phyloP scores from a whole-genome alignment of 331 rosid species.

The Malus hybrid region DNA sequence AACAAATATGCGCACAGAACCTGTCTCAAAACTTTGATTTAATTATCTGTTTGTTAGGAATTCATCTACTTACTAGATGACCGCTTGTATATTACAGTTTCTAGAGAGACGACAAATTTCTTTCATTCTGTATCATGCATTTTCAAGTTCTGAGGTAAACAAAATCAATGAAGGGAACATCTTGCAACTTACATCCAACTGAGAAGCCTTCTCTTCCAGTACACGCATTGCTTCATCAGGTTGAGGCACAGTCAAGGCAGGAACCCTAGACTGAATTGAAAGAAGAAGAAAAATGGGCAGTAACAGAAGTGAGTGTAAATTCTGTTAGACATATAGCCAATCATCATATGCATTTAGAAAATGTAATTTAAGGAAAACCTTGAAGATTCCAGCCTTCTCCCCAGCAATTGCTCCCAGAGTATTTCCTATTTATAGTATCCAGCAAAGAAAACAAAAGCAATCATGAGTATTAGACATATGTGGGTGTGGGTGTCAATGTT shows the following conservation, averaged over 20 bases:
- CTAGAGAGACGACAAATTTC: not conserved
- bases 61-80: not conserved
- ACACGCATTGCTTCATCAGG: slow-evolving; percentile 90
- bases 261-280: slow-evolving; percentile 47
- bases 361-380: slow-evolving; percentile 45
- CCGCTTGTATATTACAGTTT: not conserved
- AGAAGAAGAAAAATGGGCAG: slow-evolving; percentile 2
- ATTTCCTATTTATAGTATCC: slow-evolving; percentile 45
- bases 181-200: slow-evolving; percentile 53
- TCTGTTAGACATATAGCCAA: not conserved
- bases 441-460: slow-evolving; percentile 11
- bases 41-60: not conserved
- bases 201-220: slow-evolving; percentile 73
- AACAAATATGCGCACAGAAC: not conserved
- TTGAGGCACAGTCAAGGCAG: slow-evolving; percentile 82
- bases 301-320: slow-evolving; percentile 7
- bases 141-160: not conserved
- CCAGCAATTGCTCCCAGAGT: slow-evolving; percentile 88
- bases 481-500: not conserved
- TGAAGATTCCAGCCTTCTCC: slow-evolving; percentile 97
- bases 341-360: not conserved
- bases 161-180: slow-evolving; percentile 10
- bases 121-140: not conserved
- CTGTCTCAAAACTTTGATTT: not conserved
- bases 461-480: not conserved